Evolutionary conservation across 352 stramenopile genomes (phyloP), one percentile per base, ranked within the genome.

Genomic region (Phytopythium delawarense): DNA sequence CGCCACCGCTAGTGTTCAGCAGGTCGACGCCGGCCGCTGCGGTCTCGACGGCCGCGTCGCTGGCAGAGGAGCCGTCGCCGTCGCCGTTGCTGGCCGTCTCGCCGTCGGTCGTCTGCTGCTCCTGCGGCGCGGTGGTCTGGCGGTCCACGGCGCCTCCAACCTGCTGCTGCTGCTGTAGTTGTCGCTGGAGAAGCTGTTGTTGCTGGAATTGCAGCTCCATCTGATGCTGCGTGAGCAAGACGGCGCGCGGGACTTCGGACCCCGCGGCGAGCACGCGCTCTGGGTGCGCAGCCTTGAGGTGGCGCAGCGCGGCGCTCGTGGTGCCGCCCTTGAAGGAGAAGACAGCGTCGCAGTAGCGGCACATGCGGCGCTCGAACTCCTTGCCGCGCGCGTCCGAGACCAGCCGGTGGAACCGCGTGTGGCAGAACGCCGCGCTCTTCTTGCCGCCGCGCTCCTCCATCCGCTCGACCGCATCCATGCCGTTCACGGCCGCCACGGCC

Each of bases 251-350:
- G 28, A 28, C 18, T 2, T 40, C 50, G 28, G 42, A 7, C 1
- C 15, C 32, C 8, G 46, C 39, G 5, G 53, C n/a, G 32, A 60
- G 11, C 28, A 74, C 15, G 3, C 61, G 60, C 28, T 74, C 68
- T 0, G 64, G 63, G 39, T 87, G 77, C 37, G 63, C 30, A 23
- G 68, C 63, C 64, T 78, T 83, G n/a, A 87, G 37, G 40, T 87
- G 78, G 2, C 78, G 73, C 66, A 87, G 58, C 30, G 75, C 69
- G 2, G 75, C 66, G 63, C 78, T 87, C 1, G 78, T 87, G 4
- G 78, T 87, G 35, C 78, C 73, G 48, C 70, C 68, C 54, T 73
- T 76, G 62, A 87, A 84, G 25, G 78, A 83, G 65, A 87, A 87
- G 11, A 70, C 62, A 4, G 66, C 62, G 44, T 69, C 65, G 54